phyloP scores from a whole-genome alignment of 208 protist genomes.

The Wallacemonas sp. region DNA sequence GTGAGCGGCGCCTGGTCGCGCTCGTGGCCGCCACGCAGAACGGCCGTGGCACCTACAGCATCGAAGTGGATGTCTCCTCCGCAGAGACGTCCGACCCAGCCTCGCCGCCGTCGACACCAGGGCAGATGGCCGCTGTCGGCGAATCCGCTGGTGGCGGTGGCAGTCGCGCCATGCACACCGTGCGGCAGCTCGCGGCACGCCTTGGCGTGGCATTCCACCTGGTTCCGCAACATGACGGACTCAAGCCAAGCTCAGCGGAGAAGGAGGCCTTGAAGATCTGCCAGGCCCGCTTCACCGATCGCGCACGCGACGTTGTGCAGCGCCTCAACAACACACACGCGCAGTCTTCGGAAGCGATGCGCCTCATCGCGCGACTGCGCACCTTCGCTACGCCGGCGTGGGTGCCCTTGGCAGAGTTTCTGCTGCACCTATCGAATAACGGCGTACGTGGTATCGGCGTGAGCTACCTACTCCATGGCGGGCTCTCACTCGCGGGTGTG shows the following conservation, averaged over 20 bases:
- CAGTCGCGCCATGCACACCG: not conserved
- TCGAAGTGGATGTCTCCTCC: not conserved
- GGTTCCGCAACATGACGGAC: not conserved
- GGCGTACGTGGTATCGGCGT: not conserved
- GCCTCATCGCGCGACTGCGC: not conserved
- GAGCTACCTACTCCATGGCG: constrained; percentile 1
- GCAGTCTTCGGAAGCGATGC: not conserved
- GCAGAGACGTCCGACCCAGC: not conserved
- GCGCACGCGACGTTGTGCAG: not conserved
- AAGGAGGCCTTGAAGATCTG: not conserved
- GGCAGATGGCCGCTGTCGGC: too few species aligned
- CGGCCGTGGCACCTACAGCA: not conserved
- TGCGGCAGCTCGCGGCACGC: not conserved
- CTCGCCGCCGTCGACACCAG: not conserved
- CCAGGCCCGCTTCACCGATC: constrained; percentile 1
- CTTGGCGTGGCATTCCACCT: not conserved
- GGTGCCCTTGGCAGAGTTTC: not conserved
- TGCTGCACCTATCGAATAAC: not conserved
- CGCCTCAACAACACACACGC: not conserved
- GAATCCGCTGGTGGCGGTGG: too few species aligned
- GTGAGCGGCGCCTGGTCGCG: not conserved
- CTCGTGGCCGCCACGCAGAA: not conserved
- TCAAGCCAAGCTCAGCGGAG: not conserved
- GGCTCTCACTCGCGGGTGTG: not conserved
- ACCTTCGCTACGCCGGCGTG: not conserved